phyloP scores from a whole-genome alignment of 2,329 filamentous ascomycete genomes.

The Venturia pyrina region DNA sequence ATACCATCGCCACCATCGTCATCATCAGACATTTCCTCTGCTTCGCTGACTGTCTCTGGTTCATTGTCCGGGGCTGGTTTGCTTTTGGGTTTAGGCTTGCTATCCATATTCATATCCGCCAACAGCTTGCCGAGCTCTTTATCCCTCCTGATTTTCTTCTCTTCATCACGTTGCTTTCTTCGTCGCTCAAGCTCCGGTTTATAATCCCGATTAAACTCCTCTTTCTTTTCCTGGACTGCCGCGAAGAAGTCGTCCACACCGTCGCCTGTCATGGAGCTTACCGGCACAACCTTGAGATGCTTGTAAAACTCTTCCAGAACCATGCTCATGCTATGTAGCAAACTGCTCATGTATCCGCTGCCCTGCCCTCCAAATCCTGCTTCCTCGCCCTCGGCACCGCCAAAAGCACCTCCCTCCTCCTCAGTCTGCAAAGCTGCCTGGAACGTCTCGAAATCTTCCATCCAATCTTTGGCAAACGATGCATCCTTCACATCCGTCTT shows the following conservation, averaged over 20 bases:
- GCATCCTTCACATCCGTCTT: conserved; percentile 95
- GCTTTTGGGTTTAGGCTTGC: conserved; percentile 20
- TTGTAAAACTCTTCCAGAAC: conserved; percentile 97
- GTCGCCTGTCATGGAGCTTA: conserved; percentile 84
- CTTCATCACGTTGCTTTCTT: conserved; percentile 62
- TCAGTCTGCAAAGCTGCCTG: conserved; percentile 75
- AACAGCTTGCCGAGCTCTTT: conserved; percentile 86
- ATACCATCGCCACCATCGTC: conserved; percentile 35
- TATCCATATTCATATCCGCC: conserved; percentile 70
- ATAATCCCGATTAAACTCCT: conserved; percentile 85
- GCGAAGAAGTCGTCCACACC: conserved; percentile 91
- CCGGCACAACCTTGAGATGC: conserved; percentile 83
- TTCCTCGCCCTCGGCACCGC: conserved; percentile 55
- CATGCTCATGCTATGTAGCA: conserved; percentile 95
- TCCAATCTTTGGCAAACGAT: conserved; percentile 92
- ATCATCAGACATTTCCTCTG: conserved; percentile 41
- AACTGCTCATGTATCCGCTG: conserved; percentile 89
- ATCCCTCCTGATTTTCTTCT: conserved; percentile 62
- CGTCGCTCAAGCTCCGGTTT: conserved; percentile 80
- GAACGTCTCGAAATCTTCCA: conserved; percentile 97
- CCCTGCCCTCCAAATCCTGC: conserved; percentile 50
- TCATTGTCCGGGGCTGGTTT: conserved; percentile 31
- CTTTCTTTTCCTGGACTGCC: conserved; percentile 74
- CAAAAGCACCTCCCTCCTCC: conserved; percentile 67
- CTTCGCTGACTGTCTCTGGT: conserved; percentile 42